A percentile compares a stretch with the other conserved stretches of the same genome.
Conservation (phyloP, 768 basidiomycete genomes). For the Cubamyces sp. region DNA sequence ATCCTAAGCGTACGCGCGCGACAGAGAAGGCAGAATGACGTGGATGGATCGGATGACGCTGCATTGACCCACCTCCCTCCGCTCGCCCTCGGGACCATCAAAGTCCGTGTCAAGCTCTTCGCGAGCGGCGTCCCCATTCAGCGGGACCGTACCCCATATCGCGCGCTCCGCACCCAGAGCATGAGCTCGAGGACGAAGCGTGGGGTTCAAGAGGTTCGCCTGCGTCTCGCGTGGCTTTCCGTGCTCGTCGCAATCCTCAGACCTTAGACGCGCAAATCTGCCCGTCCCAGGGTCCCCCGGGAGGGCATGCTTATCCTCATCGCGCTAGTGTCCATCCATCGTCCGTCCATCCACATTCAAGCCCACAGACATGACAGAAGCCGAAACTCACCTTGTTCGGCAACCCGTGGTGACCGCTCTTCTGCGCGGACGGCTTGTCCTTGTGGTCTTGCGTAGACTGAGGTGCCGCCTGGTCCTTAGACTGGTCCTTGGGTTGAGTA, state of each 20-base stretch:
- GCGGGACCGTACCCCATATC: slow-evolving; percentile 22
- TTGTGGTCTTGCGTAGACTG: not conserved
- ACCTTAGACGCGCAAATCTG: not conserved
- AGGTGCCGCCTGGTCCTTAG: not conserved
- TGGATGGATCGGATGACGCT: not conserved
- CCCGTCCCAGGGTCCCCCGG: slow-evolving; percentile 17
- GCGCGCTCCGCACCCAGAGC: slow-evolving; percentile 27
- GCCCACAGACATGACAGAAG: too few species aligned
- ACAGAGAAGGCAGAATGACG: too few species aligned
- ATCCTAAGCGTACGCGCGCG: not conserved
- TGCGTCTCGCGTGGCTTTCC: slow-evolving; percentile 21
- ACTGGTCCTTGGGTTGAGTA: not conserved
- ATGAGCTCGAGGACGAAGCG: slow-evolving; percentile 28
- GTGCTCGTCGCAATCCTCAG: not conserved
- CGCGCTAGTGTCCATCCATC: not conserved
- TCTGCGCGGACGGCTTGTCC: not conserved
- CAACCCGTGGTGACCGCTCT: slow-evolving; percentile 9
- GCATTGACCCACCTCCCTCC: not conserved
- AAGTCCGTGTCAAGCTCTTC: slow-evolving; percentile 2
- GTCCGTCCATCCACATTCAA: not conserved
- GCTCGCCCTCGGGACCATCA: not conserved
- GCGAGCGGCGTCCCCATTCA: slow-evolving; percentile 16
- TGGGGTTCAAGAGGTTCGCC: slow-evolving; percentile 26
- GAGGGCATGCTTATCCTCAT: not conserved
- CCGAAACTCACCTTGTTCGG: slow-evolving; percentile 24